Base-by-base conservation (phyloP, 371 early-diverging fungal genomes). In the Actinomortierella wolfii region DNA sequence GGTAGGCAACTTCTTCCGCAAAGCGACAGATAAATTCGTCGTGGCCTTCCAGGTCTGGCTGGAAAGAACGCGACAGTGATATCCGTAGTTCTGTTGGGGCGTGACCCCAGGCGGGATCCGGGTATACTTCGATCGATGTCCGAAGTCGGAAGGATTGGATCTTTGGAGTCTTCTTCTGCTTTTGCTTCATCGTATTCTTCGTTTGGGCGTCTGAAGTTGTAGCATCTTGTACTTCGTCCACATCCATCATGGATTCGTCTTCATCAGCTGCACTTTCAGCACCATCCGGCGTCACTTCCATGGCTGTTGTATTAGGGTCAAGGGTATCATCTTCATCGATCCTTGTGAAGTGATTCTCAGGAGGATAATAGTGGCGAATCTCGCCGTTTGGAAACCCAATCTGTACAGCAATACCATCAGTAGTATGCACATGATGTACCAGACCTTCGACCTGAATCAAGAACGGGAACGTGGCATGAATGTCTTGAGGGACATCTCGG, bases 21-120 rank as follows among this genome's bases (percentile, higher is more conserved):
- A 73, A 73, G n/a, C 74, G 59, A 41, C 74, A 73, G 20, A 73
- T 73, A 51, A 73, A 73, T 54, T 73, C 74, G 23, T 73, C 74
- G 29, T 73, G 74, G 2, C 67, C 74, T 2, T 59, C 60, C 41
- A 73, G 46, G 50, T 73, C 74, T 9, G 74, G 67, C n/a, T 51
- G 67, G 23, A 73, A 73, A 8, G 74, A 62, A 0, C 74, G 47
- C 8, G 74, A 58, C 2, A 73, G 54, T 18, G 74, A 57, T 41
- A 73, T 62, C n/a, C 74, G 59, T 8, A 73, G 57, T 28, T 62
- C 67, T 1, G 64, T 52, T 0, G 74, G 54, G 0, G 63, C 21
- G 3, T 23, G 52, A 2, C 74, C 67, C 74, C 74, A 73, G 9
- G 54, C 28, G 1, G 64, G 60, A 15, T 73, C 74, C 0, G 74